Base-by-base conservation (phyloP, 2,329 filamentous ascomycete genomes). In the Fusarium nurragi region DNA sequence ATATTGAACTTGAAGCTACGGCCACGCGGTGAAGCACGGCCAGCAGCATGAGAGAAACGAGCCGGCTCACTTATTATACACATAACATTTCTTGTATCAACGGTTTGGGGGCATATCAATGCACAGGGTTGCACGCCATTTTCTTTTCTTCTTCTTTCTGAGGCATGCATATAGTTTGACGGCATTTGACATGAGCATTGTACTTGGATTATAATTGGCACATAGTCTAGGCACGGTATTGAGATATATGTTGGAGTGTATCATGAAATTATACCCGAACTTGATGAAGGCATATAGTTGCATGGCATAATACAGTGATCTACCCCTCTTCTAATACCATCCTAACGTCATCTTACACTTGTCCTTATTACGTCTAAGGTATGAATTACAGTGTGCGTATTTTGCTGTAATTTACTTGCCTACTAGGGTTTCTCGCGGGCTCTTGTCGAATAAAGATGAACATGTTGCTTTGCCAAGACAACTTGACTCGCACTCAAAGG, bases 1-100 rank as follows among this genome's bases (percentile, higher is more conserved):
- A 67, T 63, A 10, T 55, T 78, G 26, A 73, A 54, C 45, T 61
- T 76, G 19, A 69, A 60, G 13, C 70, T 60, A 47, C 63, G 64
- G 21, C 62, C 70, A 21, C 70, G 64, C 13, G 68, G 66, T 30
- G 64, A 57, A 38, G 48, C 43, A 22, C 60, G 65, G n/a, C 45
- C 51, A 25, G 60, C 57, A 41, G 65, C 60, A 23, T 72, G 32
- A 34, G 12, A 6, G 68, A n/a, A 18, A 37, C 14, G 30, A 46
- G 12, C 18, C 44, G 30, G 30, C 21, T 16, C 19, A 46, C 25
- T 8, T 23, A n/a, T 34, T 5, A 34, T 18, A 34, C 26, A 34
- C 21, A 51, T 45, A 22, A 26, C 14, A 47, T 56, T 44, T 56
- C 19, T 23, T 25, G n/a, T 26, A 59, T 38, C 7, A 50, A 54